Base-by-base conservation (phyloP, 371 early-diverging fungal genomes). In the Apophysomyces trapeziformis region DNA sequence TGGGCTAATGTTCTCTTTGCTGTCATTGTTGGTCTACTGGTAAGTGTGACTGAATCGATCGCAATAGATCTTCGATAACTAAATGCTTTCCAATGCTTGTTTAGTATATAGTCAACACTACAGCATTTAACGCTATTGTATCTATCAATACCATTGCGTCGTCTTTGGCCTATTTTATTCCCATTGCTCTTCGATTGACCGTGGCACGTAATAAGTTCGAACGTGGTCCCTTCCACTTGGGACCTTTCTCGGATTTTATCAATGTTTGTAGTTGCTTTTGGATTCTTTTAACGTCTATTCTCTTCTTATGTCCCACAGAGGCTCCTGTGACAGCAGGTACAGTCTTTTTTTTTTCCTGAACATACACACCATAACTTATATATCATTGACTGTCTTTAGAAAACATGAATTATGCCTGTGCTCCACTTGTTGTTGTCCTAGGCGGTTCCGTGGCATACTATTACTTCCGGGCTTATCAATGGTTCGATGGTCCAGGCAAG, bases 131-230 rank as follows among this genome's bases (percentile, higher is more conserved):
- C 38, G 90, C 92, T 18, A 86, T 92, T 65, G 85, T 87, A 21
- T 86, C 87, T 35, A 85, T 92, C 54, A 85, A 87, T 37, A 89
- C 89, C 35, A 89, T 92, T 64, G 86, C 90, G 35, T 76, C 88
- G 37, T 88, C 85, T 66, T 83, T 92, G 38, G 85, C 89, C 12
- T 92, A 92, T 63, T 87, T 86, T 38, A 79, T 89, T 47, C 92
- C 92, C 9, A 89, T 89, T 5, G 69, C 79, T 60, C 72, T 85
- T 35, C 77, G 50, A 70, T 80, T 68, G 61, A 85, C 61, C 32
- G 86, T 72, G 87, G 89, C 58, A 45, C 75, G 65, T 75, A 68
- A 66, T 67, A 74, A 54, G 37, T 73, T 70, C 58, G 41, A 68
- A 46, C 68, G 61, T 38, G 82, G 63, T 7, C 89, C 89, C 0